Evolutionary conservation across 805 yeast species (phyloP), one percentile per base, ranked within the genome.

Genomic region (Nematodospora valgi): DNA sequence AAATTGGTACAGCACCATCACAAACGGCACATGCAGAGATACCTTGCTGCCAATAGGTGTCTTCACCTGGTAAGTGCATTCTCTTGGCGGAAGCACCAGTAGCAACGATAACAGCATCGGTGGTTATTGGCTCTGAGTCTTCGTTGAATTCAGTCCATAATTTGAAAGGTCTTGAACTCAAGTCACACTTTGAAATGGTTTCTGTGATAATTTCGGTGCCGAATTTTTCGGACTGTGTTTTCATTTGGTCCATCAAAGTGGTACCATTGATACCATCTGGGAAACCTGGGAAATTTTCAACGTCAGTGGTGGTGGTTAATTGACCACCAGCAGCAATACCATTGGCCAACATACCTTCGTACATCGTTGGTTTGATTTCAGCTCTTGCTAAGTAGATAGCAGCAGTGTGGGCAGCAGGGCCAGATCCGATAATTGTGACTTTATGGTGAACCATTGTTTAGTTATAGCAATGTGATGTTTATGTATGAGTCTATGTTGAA

Each of bases 241-340:
- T 82, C 98, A 93, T 93, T 57, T 77, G 75, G 47, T 89, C 97
- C 94, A 94, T 94, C 51, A 93, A 76, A 39, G 74, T 82, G 23
- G 86, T 59, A 43, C 99, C 99, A 35, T 80, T 76, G 53, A 93
- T 74, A 8, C 95, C 98, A 34, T 80, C 76, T 38, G 98, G 98
- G 78, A 93, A 93, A 38, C 99, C 99, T 26, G 99, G 98, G 76
- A 91, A 93, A 74, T 93, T 93, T 67, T 93, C 99, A 51, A 93
- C 84, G 50, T 93, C 98, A 12, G 99, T 93, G 46, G 99, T 93
- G 51, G 99, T 93, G 46, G 99, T 93, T 52, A 93, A 75, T 69
- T 93, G 99, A 43, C 98, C 98, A 53, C 98, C 98, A 18, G 98
- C 96, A 35, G 98, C 98, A 50, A 91, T 76, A 50, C 98, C 98